A percentile compares a stretch with the other conserved stretches of the same genome.
Conservation (phyloP, 306 rosid species). For the Cucumis cinereus region DNA sequence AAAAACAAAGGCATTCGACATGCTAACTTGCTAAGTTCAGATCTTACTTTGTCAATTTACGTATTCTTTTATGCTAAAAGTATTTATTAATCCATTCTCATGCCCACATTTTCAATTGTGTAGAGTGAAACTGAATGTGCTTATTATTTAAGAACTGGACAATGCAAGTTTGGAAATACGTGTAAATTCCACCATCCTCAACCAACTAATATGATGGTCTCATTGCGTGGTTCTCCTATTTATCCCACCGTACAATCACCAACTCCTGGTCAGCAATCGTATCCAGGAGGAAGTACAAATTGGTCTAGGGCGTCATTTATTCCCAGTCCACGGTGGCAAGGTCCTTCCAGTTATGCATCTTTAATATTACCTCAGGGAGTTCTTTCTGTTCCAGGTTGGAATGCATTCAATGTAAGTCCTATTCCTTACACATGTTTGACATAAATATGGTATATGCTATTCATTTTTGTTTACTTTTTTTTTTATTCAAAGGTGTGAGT, state of each 20-base stretch:
- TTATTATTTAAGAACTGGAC: constrained; percentile 91
- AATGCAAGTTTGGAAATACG: constrained; percentile 82
- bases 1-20: not conserved
- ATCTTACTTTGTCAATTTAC: not conserved
- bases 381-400: constrained; percentile 91
- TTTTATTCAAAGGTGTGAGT: not conserved
- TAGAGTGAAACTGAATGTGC: constrained; percentile 81
- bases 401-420: constrained; percentile 64
- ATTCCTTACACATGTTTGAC: constrained; percentile 12
- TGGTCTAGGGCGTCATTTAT: constrained; percentile 90
- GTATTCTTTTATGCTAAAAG: not conserved
- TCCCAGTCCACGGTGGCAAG: constrained; percentile 97
- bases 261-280: constrained; percentile 85
- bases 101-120: constrained; percentile 10
- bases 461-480: not conserved
- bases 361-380: constrained; percentile 85
- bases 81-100: constrained; percentile 9
- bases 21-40: not conserved
- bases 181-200: constrained; percentile 98
- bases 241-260: constrained; percentile 85
- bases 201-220: constrained; percentile 82
- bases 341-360: constrained; percentile 83
- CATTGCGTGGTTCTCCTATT: constrained; percentile 71
- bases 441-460: not conserved
- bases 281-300: constrained; percentile 67